Evolutionary conservation across 805 yeast genomes (phyloP).

Genomic region (Hemisphaericaspora nanyangensis): DNA sequence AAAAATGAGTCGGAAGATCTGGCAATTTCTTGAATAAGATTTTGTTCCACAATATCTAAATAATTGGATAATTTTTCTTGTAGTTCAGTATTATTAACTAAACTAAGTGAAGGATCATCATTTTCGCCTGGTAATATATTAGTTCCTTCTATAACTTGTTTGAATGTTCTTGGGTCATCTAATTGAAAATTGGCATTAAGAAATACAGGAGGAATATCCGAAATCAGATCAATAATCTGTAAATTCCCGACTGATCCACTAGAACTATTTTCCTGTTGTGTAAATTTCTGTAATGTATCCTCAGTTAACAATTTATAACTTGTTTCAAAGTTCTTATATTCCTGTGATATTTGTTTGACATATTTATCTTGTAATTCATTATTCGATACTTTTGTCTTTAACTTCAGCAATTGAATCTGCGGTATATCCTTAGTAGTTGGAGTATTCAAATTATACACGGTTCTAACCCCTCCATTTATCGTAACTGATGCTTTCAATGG

Average conservation of each 20-base stretch:
- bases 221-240: slow-evolving; percentile 2
- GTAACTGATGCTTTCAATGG: slow-evolving; percentile 31
- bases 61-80: slow-evolving; percentile 81
- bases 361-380: slow-evolving; percentile 18
- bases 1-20: slow-evolving; percentile 82
- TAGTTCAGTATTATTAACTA: slow-evolving; percentile 51
- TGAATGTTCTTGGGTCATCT: slow-evolving; percentile 85
- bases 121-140: slow-evolving; percentile 36
- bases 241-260: slow-evolving; percentile 7
- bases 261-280: slow-evolving; percentile 12
- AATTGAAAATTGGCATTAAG: slow-evolving; percentile 67
- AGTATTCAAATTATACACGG: slow-evolving; percentile 43
- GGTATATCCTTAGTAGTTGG: slow-evolving; percentile 88
- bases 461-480: slow-evolving; percentile 41
- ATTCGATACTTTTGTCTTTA: slow-evolving; percentile 21
- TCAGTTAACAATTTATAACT: slow-evolving; percentile 35
- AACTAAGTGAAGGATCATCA: slow-evolving; percentile 17
- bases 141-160: slow-evolving; percentile 59
- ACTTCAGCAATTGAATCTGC: slow-evolving; percentile 53
- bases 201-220: slow-evolving; percentile 62
- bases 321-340: slow-evolving; percentile 34
- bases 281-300: slow-evolving; percentile 26
- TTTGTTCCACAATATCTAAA: slow-evolving; percentile 79
- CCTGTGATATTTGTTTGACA: slow-evolving; percentile 17
- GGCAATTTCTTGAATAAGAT: slow-evolving; percentile 77